Evolutionary conservation across 129 eudicot species (phyloP).

Genomic region (Lonicera japonica): DNA sequence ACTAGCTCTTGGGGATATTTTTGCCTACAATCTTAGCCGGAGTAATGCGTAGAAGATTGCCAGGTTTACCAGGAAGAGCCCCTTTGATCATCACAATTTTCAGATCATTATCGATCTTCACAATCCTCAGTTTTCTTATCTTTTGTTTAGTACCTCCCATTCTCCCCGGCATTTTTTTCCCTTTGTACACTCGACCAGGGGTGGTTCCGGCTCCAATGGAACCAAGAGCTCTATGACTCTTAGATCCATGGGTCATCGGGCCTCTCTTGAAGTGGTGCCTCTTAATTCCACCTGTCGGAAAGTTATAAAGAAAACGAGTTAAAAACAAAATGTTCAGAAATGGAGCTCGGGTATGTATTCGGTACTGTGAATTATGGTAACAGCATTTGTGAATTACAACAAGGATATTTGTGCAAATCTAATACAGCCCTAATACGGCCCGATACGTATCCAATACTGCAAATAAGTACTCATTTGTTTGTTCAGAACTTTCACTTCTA

Average conservation of each 20-base stretch:
- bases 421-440: too few species aligned
- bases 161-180: slow-evolving; percentile 97
- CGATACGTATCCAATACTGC: too few species aligned
- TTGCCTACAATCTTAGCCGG: slow-evolving; percentile 97
- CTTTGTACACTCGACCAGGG: slow-evolving; percentile 85
- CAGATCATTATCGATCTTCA: slow-evolving; percentile 76
- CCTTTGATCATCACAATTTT: slow-evolving; percentile 89
- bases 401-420: too few species aligned
- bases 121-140: slow-evolving; percentile 69
- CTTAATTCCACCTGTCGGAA: slow-evolving; percentile 80
- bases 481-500: too few species aligned
- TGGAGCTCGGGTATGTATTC: too few species aligned
- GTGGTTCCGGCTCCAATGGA: slow-evolving; percentile 99
- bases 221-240: slow-evolving; percentile 87
- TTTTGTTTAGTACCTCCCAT: slow-evolving; percentile 93
- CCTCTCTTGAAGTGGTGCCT: slow-evolving; percentile 94
- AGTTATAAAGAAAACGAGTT: neutral
- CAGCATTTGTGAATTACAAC: too few species aligned
- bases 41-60: slow-evolving; percentile 82
- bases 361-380: too few species aligned
- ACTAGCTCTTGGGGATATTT: slow-evolving; percentile 75
- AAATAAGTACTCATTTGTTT: too few species aligned
- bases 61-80: slow-evolving; percentile 98
- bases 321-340: neutral
- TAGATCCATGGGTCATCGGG: slow-evolving; percentile 87